Conservation (phyloP, 495 filamentous ascomycete genomes). For the Neurospora sp. region DNA sequence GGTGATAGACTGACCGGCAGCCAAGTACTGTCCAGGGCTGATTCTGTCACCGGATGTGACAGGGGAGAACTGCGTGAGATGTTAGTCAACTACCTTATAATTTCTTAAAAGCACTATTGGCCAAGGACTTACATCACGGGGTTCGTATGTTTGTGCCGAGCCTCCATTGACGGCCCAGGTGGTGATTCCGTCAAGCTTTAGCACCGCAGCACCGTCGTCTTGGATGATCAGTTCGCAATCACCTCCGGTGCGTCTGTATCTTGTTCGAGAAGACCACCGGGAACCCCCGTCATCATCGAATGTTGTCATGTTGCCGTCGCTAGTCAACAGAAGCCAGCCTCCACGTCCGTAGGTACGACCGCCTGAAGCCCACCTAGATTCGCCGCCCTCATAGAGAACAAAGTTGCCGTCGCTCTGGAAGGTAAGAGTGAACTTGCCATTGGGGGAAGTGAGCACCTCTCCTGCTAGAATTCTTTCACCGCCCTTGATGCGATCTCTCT, state of each 20-base stretch:
- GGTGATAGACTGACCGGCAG: not conserved
- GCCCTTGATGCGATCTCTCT: not conserved
- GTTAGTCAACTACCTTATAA: not conserved
- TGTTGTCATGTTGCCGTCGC: not conserved
- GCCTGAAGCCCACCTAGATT: not conserved
- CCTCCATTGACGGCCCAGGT: not conserved
- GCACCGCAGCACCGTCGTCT: not conserved
- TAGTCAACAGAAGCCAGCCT: not conserved
- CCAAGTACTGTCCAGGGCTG: not conserved
- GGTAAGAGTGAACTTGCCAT: not conserved
- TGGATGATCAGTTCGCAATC: not conserved
- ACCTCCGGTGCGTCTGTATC: not conserved
- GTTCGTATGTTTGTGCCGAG: not conserved
- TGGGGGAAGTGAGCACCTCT: not conserved
- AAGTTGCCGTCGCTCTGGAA: not conserved
- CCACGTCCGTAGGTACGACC: not conserved
- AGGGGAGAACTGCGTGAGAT: not conserved
- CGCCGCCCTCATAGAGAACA: not conserved
- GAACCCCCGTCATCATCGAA: not conserved
- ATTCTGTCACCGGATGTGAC: not conserved
- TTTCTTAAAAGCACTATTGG: no score
- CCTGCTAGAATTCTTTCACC: not conserved
- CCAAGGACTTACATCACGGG: not conserved
- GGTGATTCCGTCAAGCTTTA: not conserved
- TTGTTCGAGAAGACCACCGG: not conserved